These are phyloP conservation scores for Penicillium sp. DNA, from an alignment of 2,329 filamentous ascomycete species.

Conservation along the genomic window DNA sequence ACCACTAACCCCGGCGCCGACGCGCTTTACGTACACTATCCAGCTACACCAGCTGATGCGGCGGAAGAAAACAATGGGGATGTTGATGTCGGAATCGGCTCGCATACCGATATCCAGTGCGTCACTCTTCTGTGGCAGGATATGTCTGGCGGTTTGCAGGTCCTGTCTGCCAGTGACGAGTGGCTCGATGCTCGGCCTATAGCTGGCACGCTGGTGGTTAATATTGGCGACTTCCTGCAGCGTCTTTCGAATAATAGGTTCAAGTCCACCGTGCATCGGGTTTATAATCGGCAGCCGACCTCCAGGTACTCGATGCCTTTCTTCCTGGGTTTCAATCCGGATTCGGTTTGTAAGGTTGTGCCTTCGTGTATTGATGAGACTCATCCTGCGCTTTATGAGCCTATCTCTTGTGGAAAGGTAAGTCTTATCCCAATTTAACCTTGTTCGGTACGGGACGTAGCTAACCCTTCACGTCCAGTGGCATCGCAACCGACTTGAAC, in stretches of 20 bases:
- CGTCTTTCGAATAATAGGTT: slow-evolving; percentile 52
- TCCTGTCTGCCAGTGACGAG: slow-evolving; percentile 40
- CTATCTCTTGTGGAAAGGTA: slow-evolving; percentile 51
- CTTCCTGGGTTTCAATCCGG: slow-evolving; percentile 56
- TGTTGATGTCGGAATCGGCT: slow-evolving; percentile 45
- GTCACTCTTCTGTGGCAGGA: slow-evolving; percentile 52
- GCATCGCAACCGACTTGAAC: slow-evolving; percentile 22
- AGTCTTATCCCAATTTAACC: neutral
- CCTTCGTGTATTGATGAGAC: slow-evolving; percentile 48
- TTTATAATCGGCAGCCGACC: slow-evolving; percentile 32
- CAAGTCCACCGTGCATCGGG: slow-evolving; percentile 53
- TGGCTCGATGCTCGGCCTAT: slow-evolving; percentile 32
- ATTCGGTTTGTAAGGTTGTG: slow-evolving; percentile 44
- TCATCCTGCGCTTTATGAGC: slow-evolving; percentile 51
- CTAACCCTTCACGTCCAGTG: slow-evolving; percentile 14
- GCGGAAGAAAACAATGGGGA: slow-evolving; percentile 14
- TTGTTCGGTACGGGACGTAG: neutral
- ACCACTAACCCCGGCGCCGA: slow-evolving; percentile 52
- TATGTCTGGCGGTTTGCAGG: slow-evolving; percentile 44
- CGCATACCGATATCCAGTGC: slow-evolving; percentile 50
- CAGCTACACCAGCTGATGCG: slow-evolving; percentile 35
- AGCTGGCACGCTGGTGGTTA: slow-evolving; percentile 51
- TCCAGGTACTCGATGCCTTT: slow-evolving; percentile 57
- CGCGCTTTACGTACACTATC: slow-evolving; percentile 49
- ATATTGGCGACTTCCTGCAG: slow-evolving; percentile 55